Base-by-base conservation (phyloP, 2,329 filamentous ascomycete genomes). In the Teratosphaeria viscida region DNA sequence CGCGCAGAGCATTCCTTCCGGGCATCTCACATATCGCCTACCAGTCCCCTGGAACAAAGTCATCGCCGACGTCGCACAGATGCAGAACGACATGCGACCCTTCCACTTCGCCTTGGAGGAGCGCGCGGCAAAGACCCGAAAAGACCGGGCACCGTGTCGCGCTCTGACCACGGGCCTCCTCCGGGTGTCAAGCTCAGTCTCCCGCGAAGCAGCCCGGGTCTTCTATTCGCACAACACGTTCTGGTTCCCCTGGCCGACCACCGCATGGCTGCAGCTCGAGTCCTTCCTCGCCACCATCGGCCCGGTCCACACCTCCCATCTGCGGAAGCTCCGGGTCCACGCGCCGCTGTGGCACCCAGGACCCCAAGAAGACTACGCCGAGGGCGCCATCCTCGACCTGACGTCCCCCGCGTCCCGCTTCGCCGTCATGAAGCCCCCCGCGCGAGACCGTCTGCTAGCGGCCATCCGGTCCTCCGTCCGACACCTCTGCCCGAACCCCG, bases 351-450 rank as follows among this genome's bases (percentile, higher is more conserved):
- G 63, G 64, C 58, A 65, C 34, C 60, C 56, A 10, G 61, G 61
- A 3, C 27, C 62, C 4, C 59, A 60, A 10, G 58, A 63, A 27
- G 63, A 63, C 43, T 66, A 57, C 52, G 49, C 64, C 19, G 64
- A 66, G 52, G 64, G 64, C 19, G 63, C 64, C 1, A 60, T 66
- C 12, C 59, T 65, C 3, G 63, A 66, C 52, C 57, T 66, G n/a
- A 63, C 62, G 2, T 64, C 63, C 2, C 62, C 64, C 16, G 62
- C 62, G 32, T 64, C 63, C 5, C 54, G 62, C 27, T 54, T 65
- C 7, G 63, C 60, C 3, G 59, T 64, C 23, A 57, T 64, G 12
- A 62, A 60, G 54, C 62, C 61, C n/a, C 37, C 60, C 4, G 57
- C 57, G 23, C 59, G 58, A 5, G 63, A 66, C 35, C 61, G 64